Percentiles rank a stretch among this genome's conserved stretches.
Conservation (phyloP, 2,329 filamentous ascomycete species). For the Alternaria incomplexa region DNA sequence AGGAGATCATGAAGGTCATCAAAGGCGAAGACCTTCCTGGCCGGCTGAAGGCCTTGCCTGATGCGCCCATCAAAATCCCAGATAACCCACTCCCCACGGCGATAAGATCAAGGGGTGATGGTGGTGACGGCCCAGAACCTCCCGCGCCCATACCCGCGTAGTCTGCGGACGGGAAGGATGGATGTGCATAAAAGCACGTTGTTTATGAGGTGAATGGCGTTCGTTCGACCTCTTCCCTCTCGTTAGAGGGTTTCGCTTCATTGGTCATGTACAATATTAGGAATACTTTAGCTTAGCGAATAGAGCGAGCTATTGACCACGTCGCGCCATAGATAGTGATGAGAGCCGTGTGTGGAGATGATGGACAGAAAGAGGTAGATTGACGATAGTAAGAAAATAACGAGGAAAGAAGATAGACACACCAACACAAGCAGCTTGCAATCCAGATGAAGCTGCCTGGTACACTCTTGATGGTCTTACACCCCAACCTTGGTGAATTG, state of each 20-base stretch:
- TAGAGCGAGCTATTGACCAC: neutral
- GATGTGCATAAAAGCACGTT: neutral
- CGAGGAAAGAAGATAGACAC: neutral
- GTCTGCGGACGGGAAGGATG: neutral
- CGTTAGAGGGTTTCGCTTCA: neutral
- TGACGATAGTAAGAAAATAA: neutral
- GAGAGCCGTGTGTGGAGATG: neutral
- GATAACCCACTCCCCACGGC: conserved; percentile 42
- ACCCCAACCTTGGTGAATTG: neutral
- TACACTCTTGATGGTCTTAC: neutral
- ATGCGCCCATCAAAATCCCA: conserved; percentile 72
- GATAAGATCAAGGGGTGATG: conserved; percentile 24
- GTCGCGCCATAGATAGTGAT: rapidly evolving
- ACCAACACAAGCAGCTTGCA: neutral
- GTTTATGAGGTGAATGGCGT: neutral
- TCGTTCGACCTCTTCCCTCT: neutral
- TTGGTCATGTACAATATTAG: neutral
- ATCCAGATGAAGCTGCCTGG: neutral
- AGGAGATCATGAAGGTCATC: conserved; percentile 90
- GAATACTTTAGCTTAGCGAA: neutral
- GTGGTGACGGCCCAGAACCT: conserved; percentile 16
- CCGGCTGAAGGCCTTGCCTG: conserved; percentile 65
- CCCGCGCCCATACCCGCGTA: conserved; percentile 29
- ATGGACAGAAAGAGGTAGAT: neutral
- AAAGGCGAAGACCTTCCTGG: conserved; percentile 79